Base-by-base conservation (phyloP, 495 filamentous ascomycete species). In the Talaromyces stipitatus region DNA sequence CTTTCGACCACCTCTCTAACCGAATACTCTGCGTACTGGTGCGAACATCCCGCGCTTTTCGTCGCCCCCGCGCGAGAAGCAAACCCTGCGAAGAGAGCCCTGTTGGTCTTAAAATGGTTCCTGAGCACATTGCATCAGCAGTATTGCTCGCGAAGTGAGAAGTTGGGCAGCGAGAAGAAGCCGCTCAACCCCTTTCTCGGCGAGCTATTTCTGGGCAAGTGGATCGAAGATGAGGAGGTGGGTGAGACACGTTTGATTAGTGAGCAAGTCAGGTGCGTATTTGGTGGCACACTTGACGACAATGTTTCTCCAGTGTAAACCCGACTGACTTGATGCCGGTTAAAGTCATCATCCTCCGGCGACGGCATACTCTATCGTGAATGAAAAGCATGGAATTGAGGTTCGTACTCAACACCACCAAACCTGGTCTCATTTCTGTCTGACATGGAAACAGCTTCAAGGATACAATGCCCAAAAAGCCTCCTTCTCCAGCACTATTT, bases 381-480 rank as follows among this genome's bases (percentile, higher is more conserved):
- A 98, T 69, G 72, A 85, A 20, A 82, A 92, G 59, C 82, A 92
- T 58, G 88, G 90, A 30, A 82, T 98, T 28, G 85, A 82, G 65
- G 79, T 82, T 62, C 65, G 72, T 51, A 26, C 45, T 67, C 41
- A 16, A 38, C 22, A 11, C 30, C 55, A 30, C 27, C 16, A 4
- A 14, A 27, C 9, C n/a, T 24, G 16, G 8, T 16, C 23, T 23
- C 12, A 48, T 10, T 18, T 16, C 16, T 50, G 8, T 22, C 23
- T 41, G 24, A 57, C 43, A 50, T 7, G 8, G 12, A 22, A 16
- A n/a, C 60, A 88, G 72, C 79, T 98, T 3, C 84, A 95, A 79
- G 94, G 95, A 56, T 96, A 97, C 74, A 96, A 97, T 62, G 95
- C 89, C n/a, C 95, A 97, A 65, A 97, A 96, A 69, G 94, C 91